A percentile compares a stretch with the other conserved stretches of the same genome.
Conservation (phyloP, 2,329 filamentous ascomycete genomes). For the Alternaria incomplexa region DNA sequence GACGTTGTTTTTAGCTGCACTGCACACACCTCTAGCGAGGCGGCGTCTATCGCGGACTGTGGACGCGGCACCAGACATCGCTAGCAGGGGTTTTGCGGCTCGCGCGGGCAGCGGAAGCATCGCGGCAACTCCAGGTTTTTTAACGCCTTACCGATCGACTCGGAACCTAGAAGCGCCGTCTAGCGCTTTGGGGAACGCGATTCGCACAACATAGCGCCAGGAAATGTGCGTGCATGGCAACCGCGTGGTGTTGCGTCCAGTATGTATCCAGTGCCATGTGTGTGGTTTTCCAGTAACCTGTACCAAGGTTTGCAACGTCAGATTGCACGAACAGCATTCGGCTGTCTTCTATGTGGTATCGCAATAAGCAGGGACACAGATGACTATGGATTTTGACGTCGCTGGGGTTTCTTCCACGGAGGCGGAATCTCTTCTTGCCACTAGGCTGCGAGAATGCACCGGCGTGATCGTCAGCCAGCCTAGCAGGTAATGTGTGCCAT, state of each 20-base stretch:
- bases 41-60: constrained; percentile 17
- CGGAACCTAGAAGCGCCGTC: constrained; percentile 14
- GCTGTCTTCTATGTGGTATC: background rate
- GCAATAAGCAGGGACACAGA: background rate
- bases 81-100: constrained; percentile 17
- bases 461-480: background rate
- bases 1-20: constrained; percentile 27
- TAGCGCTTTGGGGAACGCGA: constrained; percentile 11
- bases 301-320: background rate
- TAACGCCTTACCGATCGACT: constrained; percentile 13
- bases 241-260: constrained; percentile 2
- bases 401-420: background rate
- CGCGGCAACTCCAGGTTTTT: constrained; percentile 12
- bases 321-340: background rate
- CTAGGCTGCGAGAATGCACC: background rate
- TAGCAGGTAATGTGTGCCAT: background rate
- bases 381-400: background rate
- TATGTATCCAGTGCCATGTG: constrained; percentile 17
- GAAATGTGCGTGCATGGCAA: background rate
- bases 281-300: constrained; percentile 17
- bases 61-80: constrained; percentile 11
- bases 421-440: background rate
- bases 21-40: constrained; percentile 19
- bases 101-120: constrained; percentile 15
- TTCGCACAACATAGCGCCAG: constrained; percentile 5